Evolutionary conservation across 2,329 filamentous ascomycete species (phyloP).

Genomic region (Neonectria sp.): DNA sequence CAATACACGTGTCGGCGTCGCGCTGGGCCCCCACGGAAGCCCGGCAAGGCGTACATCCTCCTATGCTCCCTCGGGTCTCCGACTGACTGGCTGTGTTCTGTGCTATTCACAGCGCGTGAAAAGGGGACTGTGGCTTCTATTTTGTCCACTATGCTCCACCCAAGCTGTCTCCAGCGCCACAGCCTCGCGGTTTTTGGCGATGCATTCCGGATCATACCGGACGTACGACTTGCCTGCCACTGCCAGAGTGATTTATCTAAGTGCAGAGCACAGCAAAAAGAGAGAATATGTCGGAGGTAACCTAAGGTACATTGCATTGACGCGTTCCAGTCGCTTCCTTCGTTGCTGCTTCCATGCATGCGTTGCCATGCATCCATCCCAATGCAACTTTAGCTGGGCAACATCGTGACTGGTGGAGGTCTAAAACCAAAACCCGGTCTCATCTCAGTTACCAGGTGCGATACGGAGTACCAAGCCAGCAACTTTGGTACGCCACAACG

Average conservation of each 20-base stretch:
- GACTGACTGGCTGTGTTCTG: background rate
- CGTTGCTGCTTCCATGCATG: background rate
- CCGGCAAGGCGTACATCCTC: conserved; percentile 9
- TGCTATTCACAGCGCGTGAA: background rate
- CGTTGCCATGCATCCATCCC: background rate
- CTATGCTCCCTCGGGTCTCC: background rate
- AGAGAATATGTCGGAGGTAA: background rate
- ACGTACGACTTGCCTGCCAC: background rate
- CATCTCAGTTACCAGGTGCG: background rate
- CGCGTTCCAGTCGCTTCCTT: background rate
- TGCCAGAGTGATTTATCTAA: background rate
- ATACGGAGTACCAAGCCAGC: no score
- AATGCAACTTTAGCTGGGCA: background rate
- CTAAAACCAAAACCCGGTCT: background rate
- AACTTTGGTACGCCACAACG: background rate
- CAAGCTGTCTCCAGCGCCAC: conserved; percentile 12
- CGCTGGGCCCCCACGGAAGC: conserved; percentile 16
- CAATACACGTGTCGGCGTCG: conserved; percentile 22
- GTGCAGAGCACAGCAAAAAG: background rate
- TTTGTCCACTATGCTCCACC: conserved; percentile 16
- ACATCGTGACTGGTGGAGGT: background rate
- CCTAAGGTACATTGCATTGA: background rate
- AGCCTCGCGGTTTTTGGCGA: conserved; percentile 28
- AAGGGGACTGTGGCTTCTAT: conserved; percentile 16
- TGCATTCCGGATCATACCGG: conserved; percentile 35